Evolutionary conservation across 257 asterid species (phyloP).

Genomic region (Solanum verrucosum): DNA sequence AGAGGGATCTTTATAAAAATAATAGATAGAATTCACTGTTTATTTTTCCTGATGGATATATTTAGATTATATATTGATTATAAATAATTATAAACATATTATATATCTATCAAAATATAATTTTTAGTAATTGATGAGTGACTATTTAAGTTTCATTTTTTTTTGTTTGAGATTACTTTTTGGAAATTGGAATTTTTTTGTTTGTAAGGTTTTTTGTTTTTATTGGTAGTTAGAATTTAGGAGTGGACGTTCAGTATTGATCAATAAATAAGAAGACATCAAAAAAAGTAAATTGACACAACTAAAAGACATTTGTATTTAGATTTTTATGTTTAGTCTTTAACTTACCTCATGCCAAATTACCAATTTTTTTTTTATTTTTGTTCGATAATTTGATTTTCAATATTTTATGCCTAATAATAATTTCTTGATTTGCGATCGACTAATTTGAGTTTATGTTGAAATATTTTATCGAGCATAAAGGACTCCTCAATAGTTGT

Average conservation of each 20-base stretch:
- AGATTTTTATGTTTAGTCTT: too few species aligned
- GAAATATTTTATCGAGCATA: background rate
- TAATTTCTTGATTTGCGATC: background rate
- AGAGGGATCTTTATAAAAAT: background rate
- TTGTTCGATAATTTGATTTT: background rate
- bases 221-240: fast-evolving
- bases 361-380: background rate
- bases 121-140: background rate
- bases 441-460: background rate
- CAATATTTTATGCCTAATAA: fast-evolving
- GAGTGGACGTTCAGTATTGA: background rate
- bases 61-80: too few species aligned
- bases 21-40: too few species aligned
- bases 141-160: background rate
- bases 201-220: background rate
- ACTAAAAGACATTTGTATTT: too few species aligned
- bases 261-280: too few species aligned
- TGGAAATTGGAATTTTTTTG: background rate
- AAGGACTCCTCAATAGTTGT: background rate
- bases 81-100: too few species aligned
- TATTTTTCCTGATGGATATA: too few species aligned
- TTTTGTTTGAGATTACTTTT: background rate
- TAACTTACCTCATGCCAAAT: background rate
- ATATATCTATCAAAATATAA: too few species aligned
- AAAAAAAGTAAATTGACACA: too few species aligned